A percentile compares a stretch with the other conserved stretches of the same genome.
Evolutionary conservation across 2,329 filamentous ascomycete species (phyloP).

Genomic region (Neonectria magnoliae): DNA sequence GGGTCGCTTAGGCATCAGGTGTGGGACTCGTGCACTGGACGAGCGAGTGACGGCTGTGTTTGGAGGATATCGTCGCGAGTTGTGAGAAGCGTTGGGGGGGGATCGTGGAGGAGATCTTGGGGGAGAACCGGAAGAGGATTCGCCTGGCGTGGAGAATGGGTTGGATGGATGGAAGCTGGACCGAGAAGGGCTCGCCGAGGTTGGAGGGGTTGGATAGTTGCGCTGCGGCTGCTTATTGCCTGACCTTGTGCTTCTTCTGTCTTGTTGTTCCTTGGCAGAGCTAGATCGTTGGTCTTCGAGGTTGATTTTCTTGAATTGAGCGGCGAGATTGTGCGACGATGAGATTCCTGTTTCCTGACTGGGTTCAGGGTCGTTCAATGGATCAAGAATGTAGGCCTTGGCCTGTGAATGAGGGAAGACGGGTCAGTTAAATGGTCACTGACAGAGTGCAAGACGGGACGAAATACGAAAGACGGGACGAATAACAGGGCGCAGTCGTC

Average conservation of each 20-base stretch:
- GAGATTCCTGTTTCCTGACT: conserved; percentile 68
- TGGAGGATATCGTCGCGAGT: conserved; percentile 36
- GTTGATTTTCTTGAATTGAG: conserved; percentile 32
- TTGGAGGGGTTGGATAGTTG: conserved; percentile 59
- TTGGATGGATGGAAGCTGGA: conserved; percentile 58
- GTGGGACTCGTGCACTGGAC: conserved; percentile 38
- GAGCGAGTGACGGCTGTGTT: conserved; percentile 48
- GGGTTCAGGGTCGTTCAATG: conserved; percentile 74
- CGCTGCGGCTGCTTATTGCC: conserved; percentile 19
- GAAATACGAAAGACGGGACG: conserved; percentile 4
- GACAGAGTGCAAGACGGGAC: neutral
- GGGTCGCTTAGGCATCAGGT: conserved; percentile 19
- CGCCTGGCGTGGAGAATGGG: conserved; percentile 44
- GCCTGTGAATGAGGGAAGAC: conserved; percentile 57
- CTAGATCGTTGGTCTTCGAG: conserved; percentile 27
- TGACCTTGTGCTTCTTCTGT: conserved; percentile 17
- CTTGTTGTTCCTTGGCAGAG: conserved; percentile 11
- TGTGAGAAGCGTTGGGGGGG: conserved; percentile 20
- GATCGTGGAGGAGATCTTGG: conserved; percentile 31
- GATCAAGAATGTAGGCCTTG: conserved; percentile 73
- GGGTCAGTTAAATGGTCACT: conserved; percentile 13
- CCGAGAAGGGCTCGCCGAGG: conserved; percentile 63
- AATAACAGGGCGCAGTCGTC: conserved; percentile 8
- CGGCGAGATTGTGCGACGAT: conserved; percentile 37
- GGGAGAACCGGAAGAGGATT: conserved; percentile 30